Evolutionary conservation across 108 stramenopile species (phyloP).

Genomic region (Nannochloropsis gaditana): DNA sequence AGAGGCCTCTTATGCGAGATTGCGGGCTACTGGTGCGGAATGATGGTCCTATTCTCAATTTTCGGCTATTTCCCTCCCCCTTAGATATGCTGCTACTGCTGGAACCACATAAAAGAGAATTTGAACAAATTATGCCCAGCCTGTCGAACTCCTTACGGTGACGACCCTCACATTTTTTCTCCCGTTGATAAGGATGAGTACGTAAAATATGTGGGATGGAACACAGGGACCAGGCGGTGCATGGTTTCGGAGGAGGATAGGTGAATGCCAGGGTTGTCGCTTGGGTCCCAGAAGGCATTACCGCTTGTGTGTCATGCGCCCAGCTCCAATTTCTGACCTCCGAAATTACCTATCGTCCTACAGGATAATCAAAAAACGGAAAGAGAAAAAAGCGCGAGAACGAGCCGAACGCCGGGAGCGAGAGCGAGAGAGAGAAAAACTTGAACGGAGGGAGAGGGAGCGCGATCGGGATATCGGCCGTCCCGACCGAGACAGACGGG

Average conservation of each 20-base stretch:
- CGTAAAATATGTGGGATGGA: not conserved
- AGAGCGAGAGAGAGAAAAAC: constrained; percentile 60
- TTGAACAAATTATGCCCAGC: constrained; percentile 92
- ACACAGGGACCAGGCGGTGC: not conserved
- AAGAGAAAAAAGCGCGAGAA: constrained; percentile 11
- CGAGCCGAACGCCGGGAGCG: constrained; percentile 5
- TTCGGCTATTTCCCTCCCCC: not conserved
- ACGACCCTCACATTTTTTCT: constrained; percentile 91
- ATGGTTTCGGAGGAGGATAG: too few species aligned
- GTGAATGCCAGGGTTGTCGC: too few species aligned
- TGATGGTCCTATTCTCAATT: not conserved
- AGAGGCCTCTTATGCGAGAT: too few species aligned
- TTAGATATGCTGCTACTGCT: constrained; percentile 98
- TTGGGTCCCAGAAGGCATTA: too few species aligned
- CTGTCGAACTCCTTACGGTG: constrained; percentile 89
- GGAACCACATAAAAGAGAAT: constrained; percentile 93
- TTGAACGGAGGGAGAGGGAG: not conserved
- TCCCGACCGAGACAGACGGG: too few species aligned
- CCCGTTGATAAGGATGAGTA: constrained; percentile 82
- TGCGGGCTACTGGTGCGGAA: too few species aligned
- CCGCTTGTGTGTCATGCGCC: not conserved
- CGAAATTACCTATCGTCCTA: not conserved
- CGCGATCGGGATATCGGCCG: too few species aligned
- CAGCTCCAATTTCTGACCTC: not conserved
- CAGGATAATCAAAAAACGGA: constrained; percentile 56